These are phyloP conservation scores for Penicillium goetzii DNA, from an alignment of 495 filamentous ascomycete genomes.

Conservation along the genomic window DNA sequence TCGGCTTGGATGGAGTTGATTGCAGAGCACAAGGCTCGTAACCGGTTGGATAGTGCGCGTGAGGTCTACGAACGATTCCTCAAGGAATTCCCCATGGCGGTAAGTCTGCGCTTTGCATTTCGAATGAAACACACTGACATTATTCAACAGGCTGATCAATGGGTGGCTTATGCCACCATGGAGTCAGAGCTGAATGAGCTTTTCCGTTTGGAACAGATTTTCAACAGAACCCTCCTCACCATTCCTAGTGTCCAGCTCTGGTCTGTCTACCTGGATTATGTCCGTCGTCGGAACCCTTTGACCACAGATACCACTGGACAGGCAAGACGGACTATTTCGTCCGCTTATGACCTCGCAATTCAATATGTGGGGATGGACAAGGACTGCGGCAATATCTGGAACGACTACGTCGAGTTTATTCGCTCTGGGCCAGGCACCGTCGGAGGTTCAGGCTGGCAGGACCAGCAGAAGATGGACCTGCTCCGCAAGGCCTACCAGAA, in stretches of 20 bases:
- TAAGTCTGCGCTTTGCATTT: slow-evolving; percentile 52
- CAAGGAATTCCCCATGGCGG: slow-evolving; percentile 82
- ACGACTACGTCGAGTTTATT: slow-evolving; percentile 90
- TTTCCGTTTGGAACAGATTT: slow-evolving; percentile 75
- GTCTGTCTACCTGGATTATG: slow-evolving; percentile 92
- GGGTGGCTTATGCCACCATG: slow-evolving; percentile 84
- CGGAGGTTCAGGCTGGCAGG: slow-evolving; percentile 89
- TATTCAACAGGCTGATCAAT: slow-evolving; percentile 75
- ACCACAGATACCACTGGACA: slow-evolving; percentile 75
- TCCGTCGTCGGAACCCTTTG: slow-evolving; percentile 86
- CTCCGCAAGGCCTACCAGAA: slow-evolving; percentile 89
- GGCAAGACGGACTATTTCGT: slow-evolving; percentile 73
- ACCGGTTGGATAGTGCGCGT: slow-evolving; percentile 80
- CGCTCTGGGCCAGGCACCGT: slow-evolving; percentile 80
- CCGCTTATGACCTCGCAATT: slow-evolving; percentile 90
- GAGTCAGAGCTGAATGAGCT: slow-evolving; percentile 83
- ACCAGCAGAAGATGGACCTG: slow-evolving; percentile 95
- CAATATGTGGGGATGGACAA: slow-evolving; percentile 87
- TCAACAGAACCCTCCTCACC: slow-evolving; percentile 70
- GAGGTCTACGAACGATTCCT: slow-evolving; percentile 84
- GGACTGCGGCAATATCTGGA: slow-evolving; percentile 88
- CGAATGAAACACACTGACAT: slow-evolving; percentile 13
- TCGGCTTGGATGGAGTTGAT: slow-evolving; percentile 89
- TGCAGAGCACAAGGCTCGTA: slow-evolving; percentile 77
- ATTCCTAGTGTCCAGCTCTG: slow-evolving; percentile 84